Base-by-base conservation (phyloP, 2,329 filamentous ascomycete species). In the Simplicillium aogashimaense region DNA sequence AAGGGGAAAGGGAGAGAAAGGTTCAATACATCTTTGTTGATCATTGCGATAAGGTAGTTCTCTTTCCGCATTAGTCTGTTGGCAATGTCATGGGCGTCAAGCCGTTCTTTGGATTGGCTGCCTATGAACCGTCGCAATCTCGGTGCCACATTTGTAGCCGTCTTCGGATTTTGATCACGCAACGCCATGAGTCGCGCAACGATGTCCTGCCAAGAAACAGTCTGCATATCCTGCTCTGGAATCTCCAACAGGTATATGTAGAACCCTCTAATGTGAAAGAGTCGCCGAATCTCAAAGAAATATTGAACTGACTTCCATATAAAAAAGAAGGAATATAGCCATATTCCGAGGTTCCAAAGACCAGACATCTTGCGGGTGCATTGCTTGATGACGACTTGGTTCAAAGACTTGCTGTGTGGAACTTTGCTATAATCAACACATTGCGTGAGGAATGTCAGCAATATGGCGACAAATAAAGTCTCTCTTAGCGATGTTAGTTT, bases 71-170 rank as follows among this genome's bases (percentile, higher is more conserved):
- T 97, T 35, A 98, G 65, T 28, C 92, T 79, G 55, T 97, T 98
- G 7, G 92, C 92, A 57, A 98, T 97, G 54, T 95, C 92, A 53
- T 95, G 87, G 10, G 92, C 92, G 60, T 95, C 92, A 50, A 98
- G 81, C 46, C 90, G 76, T 62, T 97, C 87, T 58, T 95, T 94
- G 16, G 87, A 94, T 55, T 94, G 87, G 43, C 81, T 88, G 35
- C 85, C 84, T 46, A 90, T 71, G 49, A 68, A 78, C n/a, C 61
- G 65, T 3, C 73, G 68, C 43, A 76, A 63, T 6, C 61, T 63
- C 3, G 64, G 63, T 1, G 72, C 69, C 43, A 78, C 64, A 43
- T 72, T 75, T 9, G 62, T 68, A 9, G 75, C 74, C 13, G 89
- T 95, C 45, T 83, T 79, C n/a, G 89, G 79, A 51, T 95, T 95